These are phyloP conservation scores for Tolypocladium sp. DNA, from an alignment of 2,329 filamentous ascomycete genomes.

Conservation along the genomic window DNA sequence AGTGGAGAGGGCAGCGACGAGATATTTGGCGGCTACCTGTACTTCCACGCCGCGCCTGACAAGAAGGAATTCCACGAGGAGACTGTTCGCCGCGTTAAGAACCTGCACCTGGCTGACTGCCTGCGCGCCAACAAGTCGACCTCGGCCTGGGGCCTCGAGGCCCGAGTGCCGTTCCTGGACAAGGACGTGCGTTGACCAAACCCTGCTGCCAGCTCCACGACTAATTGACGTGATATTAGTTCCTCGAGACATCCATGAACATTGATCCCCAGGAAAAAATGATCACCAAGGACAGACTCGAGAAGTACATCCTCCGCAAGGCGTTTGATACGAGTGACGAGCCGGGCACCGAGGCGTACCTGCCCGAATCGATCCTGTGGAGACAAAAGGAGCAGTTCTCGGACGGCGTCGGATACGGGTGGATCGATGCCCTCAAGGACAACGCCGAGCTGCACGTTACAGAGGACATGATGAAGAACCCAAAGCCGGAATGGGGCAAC, in stretches of 20 bases:
- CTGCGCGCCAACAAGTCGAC: slow-evolving; percentile 98
- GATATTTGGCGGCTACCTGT: slow-evolving; percentile 96
- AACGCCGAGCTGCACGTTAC: slow-evolving; percentile 82
- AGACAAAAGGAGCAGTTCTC: slow-evolving; percentile 99
- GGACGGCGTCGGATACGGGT: slow-evolving; percentile 96
- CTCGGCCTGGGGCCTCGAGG: slow-evolving; percentile 94
- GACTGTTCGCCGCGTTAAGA: slow-evolving; percentile 89
- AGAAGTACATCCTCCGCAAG: slow-evolving; percentile 97
- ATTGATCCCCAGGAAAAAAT: slow-evolving; percentile 93
- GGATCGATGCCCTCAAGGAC: slow-evolving; percentile 97
- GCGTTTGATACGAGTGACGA: slow-evolving; percentile 92
- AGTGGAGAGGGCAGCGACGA: slow-evolving; percentile 96
- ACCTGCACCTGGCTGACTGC: slow-evolving; percentile 93
- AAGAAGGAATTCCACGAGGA: slow-evolving; percentile 92
- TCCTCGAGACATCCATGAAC: slow-evolving; percentile 87
- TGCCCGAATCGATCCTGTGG: slow-evolving; percentile 95
- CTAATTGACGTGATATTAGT: slow-evolving; percentile 35
- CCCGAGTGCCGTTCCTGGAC: slow-evolving; percentile 94
- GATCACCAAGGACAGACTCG: slow-evolving; percentile 81
- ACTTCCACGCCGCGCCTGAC: slow-evolving; percentile 92
- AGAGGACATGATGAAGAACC: slow-evolving; percentile 98
- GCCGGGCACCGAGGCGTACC: slow-evolving; percentile 71
- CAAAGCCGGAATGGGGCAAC: slow-evolving; percentile 88
- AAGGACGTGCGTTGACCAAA: slow-evolving; percentile 55
- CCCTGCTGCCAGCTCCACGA: too few relatives aligned